phyloP scores from a whole-genome alignment of 2,329 filamentous ascomycete species.

The Fusarium transvaalense region DNA sequence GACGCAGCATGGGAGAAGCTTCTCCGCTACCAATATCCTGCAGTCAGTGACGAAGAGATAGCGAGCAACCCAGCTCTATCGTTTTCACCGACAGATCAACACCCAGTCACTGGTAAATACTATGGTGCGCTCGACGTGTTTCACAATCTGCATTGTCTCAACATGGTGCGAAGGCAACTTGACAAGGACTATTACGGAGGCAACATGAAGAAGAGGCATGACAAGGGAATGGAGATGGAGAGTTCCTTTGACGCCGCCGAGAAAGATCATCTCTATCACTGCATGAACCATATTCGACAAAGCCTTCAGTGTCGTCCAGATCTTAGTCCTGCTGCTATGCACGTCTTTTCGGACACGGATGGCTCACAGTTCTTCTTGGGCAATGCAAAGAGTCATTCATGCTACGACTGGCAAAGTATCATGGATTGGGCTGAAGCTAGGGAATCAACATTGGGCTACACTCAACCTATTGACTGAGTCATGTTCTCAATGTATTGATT shows the following conservation, averaged over 20 bases:
- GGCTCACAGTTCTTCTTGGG: conserved; percentile 2
- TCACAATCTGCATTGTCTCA: conserved; percentile 5
- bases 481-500: neutral
- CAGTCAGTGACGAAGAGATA: conserved; percentile 3
- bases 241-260: neutral
- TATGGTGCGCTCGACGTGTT: conserved; percentile 3
- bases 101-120: neutral
- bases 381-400: conserved; percentile 4
- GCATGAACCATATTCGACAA: conserved; percentile 6
- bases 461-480: conserved; percentile 5
- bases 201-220: neutral
- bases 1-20: neutral
- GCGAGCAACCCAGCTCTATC: neutral
- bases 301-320: conserved; percentile 1
- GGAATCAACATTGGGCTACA: conserved; percentile 1
- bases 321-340: conserved; percentile 9
- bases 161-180: conserved; percentile 1
- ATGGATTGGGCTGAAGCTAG: conserved; percentile 5
- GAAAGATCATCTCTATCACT: neutral
- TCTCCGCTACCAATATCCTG: conserved; percentile 2
- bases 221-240: neutral
- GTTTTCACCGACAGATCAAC: neutral
- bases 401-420: conserved; percentile 7
- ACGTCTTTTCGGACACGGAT: neutral
- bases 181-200: neutral